phyloP scores from a whole-genome alignment of 805 yeast species.

The Pichia deserticola region DNA sequence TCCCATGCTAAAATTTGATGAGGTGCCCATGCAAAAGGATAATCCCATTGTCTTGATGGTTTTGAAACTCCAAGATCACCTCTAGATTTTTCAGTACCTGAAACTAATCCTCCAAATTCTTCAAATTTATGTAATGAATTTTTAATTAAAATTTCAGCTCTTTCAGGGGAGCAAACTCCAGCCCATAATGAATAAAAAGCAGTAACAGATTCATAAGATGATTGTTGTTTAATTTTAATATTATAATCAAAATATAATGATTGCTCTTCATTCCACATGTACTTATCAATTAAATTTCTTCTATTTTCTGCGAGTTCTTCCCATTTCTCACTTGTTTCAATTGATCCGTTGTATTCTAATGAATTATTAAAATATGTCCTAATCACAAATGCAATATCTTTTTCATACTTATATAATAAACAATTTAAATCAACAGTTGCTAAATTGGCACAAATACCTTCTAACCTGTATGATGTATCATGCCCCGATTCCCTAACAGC shows the following conservation, averaged over 20 bases:
- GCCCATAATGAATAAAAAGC: conserved; percentile 93
- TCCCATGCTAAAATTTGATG: conserved; percentile 94
- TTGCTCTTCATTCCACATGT: conserved; percentile 75
- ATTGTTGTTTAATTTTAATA: conserved; percentile 45
- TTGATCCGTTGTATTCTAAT: conserved; percentile 37
- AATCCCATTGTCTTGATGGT: conserved; percentile 97
- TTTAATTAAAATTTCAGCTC: conserved; percentile 56
- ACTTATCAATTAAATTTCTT: conserved; percentile 49
- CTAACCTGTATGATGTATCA: conserved; percentile 86
- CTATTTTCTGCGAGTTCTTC: conserved; percentile 46
- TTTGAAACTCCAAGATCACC: conserved; percentile 61
- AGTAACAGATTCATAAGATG: conserved; percentile 77
- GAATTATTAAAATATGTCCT: conserved; percentile 46
- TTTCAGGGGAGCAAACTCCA: conserved; percentile 54
- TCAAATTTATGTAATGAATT: conserved; percentile 65
- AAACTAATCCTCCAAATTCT: conserved; percentile 79
- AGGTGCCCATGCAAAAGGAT: conserved; percentile 98
- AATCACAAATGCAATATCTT: conserved; percentile 67
- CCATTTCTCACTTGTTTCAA: conserved; percentile 51
- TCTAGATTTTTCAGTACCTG: conserved; percentile 71
- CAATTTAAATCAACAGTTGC: conserved; percentile 90
- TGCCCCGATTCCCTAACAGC: conserved; percentile 97
- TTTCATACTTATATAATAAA: conserved; percentile 81
- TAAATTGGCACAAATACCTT: conserved; percentile 80
- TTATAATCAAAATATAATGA: conserved; percentile 84